phyloP scores from a whole-genome alignment of 805 yeast species.

The Candida jianshihensis region DNA sequence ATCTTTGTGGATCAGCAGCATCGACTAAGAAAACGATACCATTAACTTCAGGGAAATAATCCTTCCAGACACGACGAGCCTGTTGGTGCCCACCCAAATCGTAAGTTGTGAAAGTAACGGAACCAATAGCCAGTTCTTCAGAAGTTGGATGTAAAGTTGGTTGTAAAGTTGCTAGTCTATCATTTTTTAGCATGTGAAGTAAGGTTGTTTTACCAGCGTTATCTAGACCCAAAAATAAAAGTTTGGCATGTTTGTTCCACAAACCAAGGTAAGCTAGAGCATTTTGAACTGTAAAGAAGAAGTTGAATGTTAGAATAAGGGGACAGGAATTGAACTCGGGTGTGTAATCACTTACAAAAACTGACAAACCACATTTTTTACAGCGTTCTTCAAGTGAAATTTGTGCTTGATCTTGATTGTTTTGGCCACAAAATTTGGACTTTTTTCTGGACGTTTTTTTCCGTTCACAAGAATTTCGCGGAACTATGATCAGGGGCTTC shows the following conservation, averaged over 20 bases:
- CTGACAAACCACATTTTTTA: constrained; percentile 43
- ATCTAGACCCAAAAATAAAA: constrained; percentile 91
- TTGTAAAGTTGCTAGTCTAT: constrained; percentile 93
- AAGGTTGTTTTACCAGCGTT: constrained; percentile 96
- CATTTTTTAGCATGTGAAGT: constrained; percentile 83
- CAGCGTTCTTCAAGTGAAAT: no score
- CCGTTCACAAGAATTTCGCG: no score
- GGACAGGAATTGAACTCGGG: no score
- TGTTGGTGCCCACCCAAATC: constrained; percentile 98
- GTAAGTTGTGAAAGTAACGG: constrained; percentile 93
- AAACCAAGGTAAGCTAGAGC: constrained; percentile 72
- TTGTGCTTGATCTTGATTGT: no score
- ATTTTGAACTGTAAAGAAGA: constrained; percentile 30
- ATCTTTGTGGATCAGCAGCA: constrained; percentile 94
- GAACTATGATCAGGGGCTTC: no score
- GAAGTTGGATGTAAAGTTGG: constrained; percentile 99
- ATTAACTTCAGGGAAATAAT: constrained; percentile 98
- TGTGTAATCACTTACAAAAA: constrained; percentile 34
- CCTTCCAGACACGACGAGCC: constrained; percentile 99
- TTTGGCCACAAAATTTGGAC: no score
- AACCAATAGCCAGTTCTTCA: constrained; percentile 95
- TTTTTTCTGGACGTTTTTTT: no score
- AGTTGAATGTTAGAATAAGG: neutral
- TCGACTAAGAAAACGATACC: constrained; percentile 96
- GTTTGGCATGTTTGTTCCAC: constrained; percentile 93